Percentiles rank a stretch among this genome's conserved stretches.
phyloP scores from a whole-genome alignment of 1,139 yeast species.

The Nakaseomyces delphensis region DNA sequence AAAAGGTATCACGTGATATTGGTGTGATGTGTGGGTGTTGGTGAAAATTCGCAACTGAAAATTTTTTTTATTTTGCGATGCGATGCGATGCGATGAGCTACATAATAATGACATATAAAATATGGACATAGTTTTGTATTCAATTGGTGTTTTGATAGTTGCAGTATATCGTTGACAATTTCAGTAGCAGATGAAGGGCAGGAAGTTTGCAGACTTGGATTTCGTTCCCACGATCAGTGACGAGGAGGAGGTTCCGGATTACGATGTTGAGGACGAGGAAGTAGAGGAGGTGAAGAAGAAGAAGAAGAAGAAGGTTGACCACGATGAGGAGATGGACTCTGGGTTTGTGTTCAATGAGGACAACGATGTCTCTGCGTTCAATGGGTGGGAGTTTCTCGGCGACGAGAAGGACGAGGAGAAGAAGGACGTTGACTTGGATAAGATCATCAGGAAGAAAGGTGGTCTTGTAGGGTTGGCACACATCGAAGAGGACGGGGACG shows the following conservation, averaged over 20 bases:
- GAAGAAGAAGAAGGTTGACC: constrained; percentile 32
- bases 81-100: constrained; percentile 2
- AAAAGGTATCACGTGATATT: not conserved
- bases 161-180: not conserved
- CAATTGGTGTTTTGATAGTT: no score
- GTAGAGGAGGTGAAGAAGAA: constrained; percentile 27
- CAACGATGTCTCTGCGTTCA: constrained; percentile 43
- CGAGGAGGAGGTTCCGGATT: constrained; percentile 51
- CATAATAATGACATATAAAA: no score
- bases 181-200: constrained; percentile 2
- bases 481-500: constrained; percentile 34
- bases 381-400: constrained; percentile 77
- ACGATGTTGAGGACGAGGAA: constrained; percentile 46
- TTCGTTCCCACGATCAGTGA: constrained; percentile 71
- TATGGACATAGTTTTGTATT: no score
- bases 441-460: constrained; percentile 74
- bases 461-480: constrained; percentile 55
- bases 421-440: constrained; percentile 77
- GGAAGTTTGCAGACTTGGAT: constrained; percentile 30
- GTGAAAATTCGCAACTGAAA: not conserved
- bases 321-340: constrained; percentile 54
- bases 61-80: not conserved
- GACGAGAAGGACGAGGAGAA: constrained; percentile 35
- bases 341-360: constrained; percentile 62
- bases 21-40: not conserved